These are phyloP conservation scores for Coniferiporia sulphurascens DNA, from an alignment of 1,284 basidiomycete species.

Conservation along the genomic window DNA sequence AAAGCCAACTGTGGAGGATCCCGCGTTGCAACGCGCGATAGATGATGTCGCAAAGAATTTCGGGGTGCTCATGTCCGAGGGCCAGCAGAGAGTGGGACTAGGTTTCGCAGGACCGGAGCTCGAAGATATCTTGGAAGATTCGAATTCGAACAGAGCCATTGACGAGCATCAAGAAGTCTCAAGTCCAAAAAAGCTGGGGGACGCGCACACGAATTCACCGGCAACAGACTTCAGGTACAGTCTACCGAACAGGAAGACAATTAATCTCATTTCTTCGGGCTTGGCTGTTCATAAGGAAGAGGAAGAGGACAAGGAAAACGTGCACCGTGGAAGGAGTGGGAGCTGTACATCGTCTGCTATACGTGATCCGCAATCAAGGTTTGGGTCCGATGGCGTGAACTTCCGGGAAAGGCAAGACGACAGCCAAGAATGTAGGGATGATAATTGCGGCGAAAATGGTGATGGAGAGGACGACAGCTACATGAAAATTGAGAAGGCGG, in stretches of 20 bases:
- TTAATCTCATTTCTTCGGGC: not conserved
- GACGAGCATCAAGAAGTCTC: constrained; percentile 2
- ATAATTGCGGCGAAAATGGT: not conserved
- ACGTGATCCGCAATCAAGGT: not conserved
- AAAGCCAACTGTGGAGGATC: constrained; percentile 38
- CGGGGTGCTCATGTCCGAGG: constrained; percentile 31
- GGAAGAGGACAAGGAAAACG: constrained; percentile 15
- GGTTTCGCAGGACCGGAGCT: not conserved
- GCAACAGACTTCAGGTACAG: constrained; percentile 12
- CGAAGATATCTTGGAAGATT: not conserved
- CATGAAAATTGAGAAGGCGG: constrained; percentile 18
- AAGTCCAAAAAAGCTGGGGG: constrained; percentile 4
- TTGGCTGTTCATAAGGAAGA: not conserved
- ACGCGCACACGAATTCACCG: not conserved
- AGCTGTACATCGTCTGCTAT: not conserved
- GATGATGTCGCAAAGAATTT: constrained; percentile 42
- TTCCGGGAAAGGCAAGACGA: not conserved
- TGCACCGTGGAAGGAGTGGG: not conserved
- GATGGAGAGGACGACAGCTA: constrained; percentile 15
- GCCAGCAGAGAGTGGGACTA: not conserved
- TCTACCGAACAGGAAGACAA: constrained; percentile 13
- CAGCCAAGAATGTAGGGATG: not conserved
- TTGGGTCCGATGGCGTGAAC: not conserved
- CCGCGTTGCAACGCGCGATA: constrained; percentile 36
- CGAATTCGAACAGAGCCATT: not conserved